These are phyloP conservation scores for Fusarium chaquense DNA, from an alignment of 2,329 filamentous ascomycete genomes.

Conservation along the genomic window DNA sequence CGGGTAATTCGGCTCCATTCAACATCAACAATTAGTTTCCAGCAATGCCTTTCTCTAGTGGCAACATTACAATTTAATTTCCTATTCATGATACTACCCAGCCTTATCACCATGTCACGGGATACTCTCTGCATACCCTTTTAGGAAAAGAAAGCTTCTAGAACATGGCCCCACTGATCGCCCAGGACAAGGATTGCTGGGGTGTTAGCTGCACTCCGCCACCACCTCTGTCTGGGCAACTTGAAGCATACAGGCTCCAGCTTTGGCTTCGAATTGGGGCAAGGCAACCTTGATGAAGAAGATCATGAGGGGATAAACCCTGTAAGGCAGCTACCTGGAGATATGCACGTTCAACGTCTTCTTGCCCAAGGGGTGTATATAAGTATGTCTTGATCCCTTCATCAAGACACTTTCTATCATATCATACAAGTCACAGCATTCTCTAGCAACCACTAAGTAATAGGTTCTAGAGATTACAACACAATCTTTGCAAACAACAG, in stretches of 20 bases:
- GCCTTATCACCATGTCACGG: slow-evolving; percentile 13
- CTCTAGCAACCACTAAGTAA: slow-evolving; percentile 13
- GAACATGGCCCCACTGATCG: slow-evolving; percentile 15
- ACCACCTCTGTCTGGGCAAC: background rate
- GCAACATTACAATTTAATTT: slow-evolving; percentile 3
- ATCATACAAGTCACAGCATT: background rate
- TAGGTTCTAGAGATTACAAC: slow-evolving; percentile 13
- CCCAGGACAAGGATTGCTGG: slow-evolving; percentile 2
- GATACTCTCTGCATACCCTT: slow-evolving; percentile 16
- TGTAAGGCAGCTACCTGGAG: slow-evolving; percentile 9
- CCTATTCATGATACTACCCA: background rate
- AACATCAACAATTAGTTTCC: background rate
- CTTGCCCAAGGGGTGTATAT: slow-evolving; percentile 21
- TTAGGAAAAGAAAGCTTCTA: slow-evolving; percentile 28
- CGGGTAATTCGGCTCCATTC: background rate
- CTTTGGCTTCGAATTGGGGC: background rate
- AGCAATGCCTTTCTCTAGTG: slow-evolving; percentile 7
- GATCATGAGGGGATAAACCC: background rate
- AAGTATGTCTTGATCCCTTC: slow-evolving; percentile 12
- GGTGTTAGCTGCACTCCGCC: slow-evolving; percentile 18
- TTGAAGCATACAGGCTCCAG: background rate
- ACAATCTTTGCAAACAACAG: slow-evolving; percentile 21
- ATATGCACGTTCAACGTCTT: background rate
- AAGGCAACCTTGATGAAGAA: slow-evolving; percentile 19
- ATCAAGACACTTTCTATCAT: background rate